A percentile compares a stretch with the other conserved stretches of the same genome.
Conservation (phyloP, 1,284 basidiomycete species). For the Irpex sp. region DNA sequence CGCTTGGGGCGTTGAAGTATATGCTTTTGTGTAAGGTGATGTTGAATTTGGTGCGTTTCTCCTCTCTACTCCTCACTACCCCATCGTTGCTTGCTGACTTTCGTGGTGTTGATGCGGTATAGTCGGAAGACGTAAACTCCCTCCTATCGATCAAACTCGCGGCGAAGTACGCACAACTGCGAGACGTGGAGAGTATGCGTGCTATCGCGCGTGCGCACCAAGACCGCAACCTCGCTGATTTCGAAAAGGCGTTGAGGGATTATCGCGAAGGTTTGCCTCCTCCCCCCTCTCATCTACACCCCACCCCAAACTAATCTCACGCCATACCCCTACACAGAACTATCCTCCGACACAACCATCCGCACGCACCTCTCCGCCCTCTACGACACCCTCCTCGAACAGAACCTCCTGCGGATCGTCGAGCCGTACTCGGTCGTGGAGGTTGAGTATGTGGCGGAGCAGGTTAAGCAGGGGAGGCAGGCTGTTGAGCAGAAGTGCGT, state of each 20-base stretch:
- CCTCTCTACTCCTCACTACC: background rate
- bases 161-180: slow-evolving; percentile 75
- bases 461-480: slow-evolving; percentile 86
- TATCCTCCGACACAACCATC: slow-evolving; percentile 92
- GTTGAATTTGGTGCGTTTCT: slow-evolving; percentile 73
- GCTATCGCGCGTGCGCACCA: slow-evolving; percentile 93
- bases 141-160: slow-evolving; percentile 88
- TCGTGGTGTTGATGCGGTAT: too few species aligned
- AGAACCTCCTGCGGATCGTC: slow-evolving; percentile 91
- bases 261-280: slow-evolving; percentile 73
- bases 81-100: background rate
- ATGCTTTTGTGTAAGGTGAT: slow-evolving; percentile 99
- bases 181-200: slow-evolving; percentile 94
- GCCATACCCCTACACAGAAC: slow-evolving; percentile 52
- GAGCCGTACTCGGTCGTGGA: slow-evolving; percentile 95
- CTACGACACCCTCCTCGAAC: slow-evolving; percentile 94
- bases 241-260: slow-evolving; percentile 84
- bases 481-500: slow-evolving; percentile 94
- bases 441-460: slow-evolving; percentile 84
- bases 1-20: slow-evolving; percentile 91
- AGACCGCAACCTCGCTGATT: slow-evolving; percentile 84
- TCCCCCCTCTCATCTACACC: background rate
- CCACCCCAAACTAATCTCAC: background rate
- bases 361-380: slow-evolving; percentile 89
- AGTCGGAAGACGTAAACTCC: slow-evolving; percentile 92